Evolutionary conservation across 352 stramenopile species (phyloP).

Genomic region (Phytophthora agathidicida): DNA sequence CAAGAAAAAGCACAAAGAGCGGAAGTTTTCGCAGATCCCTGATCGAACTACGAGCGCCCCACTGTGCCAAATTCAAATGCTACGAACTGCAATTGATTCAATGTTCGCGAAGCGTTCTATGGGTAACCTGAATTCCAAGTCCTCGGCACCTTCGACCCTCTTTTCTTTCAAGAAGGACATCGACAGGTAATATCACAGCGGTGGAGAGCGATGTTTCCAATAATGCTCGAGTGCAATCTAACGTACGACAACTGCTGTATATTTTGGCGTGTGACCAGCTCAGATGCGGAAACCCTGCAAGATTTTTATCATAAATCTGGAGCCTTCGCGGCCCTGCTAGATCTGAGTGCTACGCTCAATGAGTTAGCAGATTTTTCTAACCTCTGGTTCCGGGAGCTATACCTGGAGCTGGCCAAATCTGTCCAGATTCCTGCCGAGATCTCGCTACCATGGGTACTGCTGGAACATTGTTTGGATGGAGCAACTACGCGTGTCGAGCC

Average conservation of each 20-base stretch:
- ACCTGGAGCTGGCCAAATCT: conserved; percentile 69
- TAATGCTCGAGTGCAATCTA: not conserved
- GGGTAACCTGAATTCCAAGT: conserved; percentile 60
- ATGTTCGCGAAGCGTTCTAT: conserved; percentile 73
- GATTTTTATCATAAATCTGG: conserved; percentile 54
- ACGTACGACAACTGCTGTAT: not conserved
- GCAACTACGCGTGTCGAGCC: conserved; percentile 28
- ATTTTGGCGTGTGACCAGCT: conserved; percentile 35
- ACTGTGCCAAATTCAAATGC: conserved; percentile 56
- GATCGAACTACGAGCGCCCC: conserved; percentile 35
- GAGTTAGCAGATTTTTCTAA: conserved; percentile 69
- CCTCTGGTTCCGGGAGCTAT: conserved; percentile 86
- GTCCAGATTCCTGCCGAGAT: conserved; percentile 85
- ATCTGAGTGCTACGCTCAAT: conserved; percentile 52
- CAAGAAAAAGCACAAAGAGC: conserved; percentile 57
- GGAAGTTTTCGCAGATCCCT: conserved; percentile 43
- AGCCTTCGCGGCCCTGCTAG: conserved; percentile 60
- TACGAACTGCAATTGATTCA: conserved; percentile 57
- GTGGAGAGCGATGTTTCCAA: not conserved
- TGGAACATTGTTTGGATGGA: conserved; percentile 58
- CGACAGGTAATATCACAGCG: conserved; percentile 47
- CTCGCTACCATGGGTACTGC: conserved; percentile 84
- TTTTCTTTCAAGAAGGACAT: conserved; percentile 86
- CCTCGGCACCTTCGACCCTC: conserved; percentile 32
- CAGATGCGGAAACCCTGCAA: conserved; percentile 67